Base-by-base conservation (phyloP, 140 eudicot species). In the Anethum foeniculum region DNA sequence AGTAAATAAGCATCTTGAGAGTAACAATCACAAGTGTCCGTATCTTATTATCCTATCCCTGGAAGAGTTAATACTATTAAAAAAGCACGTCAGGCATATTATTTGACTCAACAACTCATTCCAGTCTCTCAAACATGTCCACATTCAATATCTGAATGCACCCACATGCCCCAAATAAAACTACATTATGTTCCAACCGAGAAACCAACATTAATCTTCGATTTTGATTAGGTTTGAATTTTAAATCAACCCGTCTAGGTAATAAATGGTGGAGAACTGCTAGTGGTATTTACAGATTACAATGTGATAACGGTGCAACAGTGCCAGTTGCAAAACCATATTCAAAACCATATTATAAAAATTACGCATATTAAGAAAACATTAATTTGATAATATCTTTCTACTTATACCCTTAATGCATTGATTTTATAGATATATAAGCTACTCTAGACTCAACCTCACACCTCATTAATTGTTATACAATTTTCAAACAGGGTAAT, bases 61-160 rank as follows among this genome's bases (percentile, higher is more conserved):
- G 92, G 89, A 92, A 75, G 85, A 94, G 92, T 46, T 88, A 90
- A 90, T 56, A 76, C 97, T 92, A 0, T 16, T 2, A 74, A 46
- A 46, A 28, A 1, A n/a, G 6, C 16, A 25, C 13, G 41, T 25
- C 43, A 28, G 5, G 44, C 43, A 25, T 12, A 62, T 62, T 25
- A 62, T 62, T 14, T 0, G 34, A 62, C 69, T 54, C n/a, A 54
- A 3, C 0, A 58, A 60, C 12, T 2, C 32, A n/a, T n/a, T 60
- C 8, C 30, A 58, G 67, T 58, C 68, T 0, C 30, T 7, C 30
- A 60, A 60, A 23, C 69, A 62, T 62, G 18, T 25, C 69, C 34
- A 62, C 69, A 62, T 56, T 56, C 28, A 13, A 62, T 62, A n/a
- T 62, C 18, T 62, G 32, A 25, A 62, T 12, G 16, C 69, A 2